phyloP scores from a whole-genome alignment of 306 rosid species.

The Biancaea sappan region DNA sequence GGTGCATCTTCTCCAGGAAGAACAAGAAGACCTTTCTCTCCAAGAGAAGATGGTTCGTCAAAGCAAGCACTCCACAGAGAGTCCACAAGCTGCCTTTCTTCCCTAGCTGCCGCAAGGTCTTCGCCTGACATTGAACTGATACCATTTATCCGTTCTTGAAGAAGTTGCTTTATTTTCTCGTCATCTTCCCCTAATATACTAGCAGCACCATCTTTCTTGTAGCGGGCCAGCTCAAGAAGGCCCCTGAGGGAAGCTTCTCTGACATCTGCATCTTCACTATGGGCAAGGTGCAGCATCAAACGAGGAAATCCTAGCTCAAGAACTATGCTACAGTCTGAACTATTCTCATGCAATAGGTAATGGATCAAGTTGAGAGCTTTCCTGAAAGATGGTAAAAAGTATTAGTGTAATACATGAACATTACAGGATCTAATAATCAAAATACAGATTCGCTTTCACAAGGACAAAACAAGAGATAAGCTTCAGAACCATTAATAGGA shows the following conservation, averaged over 20 bases:
- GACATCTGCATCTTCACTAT: constrained; percentile 71
- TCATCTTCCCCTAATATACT: constrained; percentile 40
- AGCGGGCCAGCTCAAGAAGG: constrained; percentile 65
- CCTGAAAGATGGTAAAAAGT: constrained; percentile 48
- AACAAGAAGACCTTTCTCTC: constrained; percentile 78
- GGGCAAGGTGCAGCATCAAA: constrained; percentile 68
- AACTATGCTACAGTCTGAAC: constrained; percentile 61
- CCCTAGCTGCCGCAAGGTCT: constrained; percentile 76
- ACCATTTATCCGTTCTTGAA: constrained; percentile 64
- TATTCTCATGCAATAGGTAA: constrained; percentile 68
- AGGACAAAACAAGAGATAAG: not conserved
- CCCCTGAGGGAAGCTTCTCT: constrained; percentile 86
- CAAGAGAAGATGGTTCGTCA: constrained; percentile 66
- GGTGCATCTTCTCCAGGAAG: constrained; percentile 82
- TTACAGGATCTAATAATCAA: not conserved
- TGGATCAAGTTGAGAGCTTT: constrained; percentile 91
- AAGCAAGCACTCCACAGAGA: constrained; percentile 74
- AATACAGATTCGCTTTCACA: not conserved
- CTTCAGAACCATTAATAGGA: not conserved
- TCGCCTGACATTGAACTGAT: constrained; percentile 72
- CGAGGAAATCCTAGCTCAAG: constrained; percentile 79
- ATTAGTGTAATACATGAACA: not conserved
- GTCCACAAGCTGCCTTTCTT: constrained; percentile 85
- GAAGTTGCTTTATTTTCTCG: constrained; percentile 74
- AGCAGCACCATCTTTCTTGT: constrained; percentile 34